Conservation (phyloP, 768 basidiomycete genomes). For the Multifurca ochricompacta region DNA sequence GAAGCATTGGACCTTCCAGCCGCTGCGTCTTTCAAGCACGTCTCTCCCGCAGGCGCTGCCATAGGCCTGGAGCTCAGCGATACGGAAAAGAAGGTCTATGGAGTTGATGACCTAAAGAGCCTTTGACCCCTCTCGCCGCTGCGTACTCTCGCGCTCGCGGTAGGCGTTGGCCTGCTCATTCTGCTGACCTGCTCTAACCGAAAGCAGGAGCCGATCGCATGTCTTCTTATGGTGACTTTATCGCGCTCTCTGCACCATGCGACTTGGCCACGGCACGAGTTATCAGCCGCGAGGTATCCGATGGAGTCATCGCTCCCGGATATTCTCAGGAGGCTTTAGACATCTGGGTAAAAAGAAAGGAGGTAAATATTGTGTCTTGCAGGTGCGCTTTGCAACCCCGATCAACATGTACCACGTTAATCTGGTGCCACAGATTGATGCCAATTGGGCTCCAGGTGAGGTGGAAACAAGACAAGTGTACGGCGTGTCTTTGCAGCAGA, state of each 20-base stretch:
- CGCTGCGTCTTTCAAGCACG: constrained; percentile 99
- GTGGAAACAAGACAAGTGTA: constrained; percentile 94
- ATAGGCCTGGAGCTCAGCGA: constrained; percentile 80
- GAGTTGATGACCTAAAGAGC: constrained; percentile 92
- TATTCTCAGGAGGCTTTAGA: constrained; percentile 85
- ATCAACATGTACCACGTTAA: not conserved
- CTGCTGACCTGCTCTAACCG: not conserved
- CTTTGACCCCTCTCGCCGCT: constrained; percentile 78
- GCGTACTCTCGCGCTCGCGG: constrained; percentile 97
- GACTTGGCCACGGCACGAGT: constrained; percentile 93
- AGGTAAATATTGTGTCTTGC: constrained; percentile 95
- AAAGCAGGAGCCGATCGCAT: constrained; percentile 86
- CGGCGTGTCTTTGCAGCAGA: constrained; percentile 84
- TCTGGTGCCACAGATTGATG: constrained; percentile 62
- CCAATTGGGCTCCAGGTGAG: constrained; percentile 66
- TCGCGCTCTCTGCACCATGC: constrained; percentile 87
- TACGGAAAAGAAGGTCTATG: constrained; percentile 88
- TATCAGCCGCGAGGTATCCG: constrained; percentile 98
- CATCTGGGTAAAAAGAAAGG: constrained; percentile 93
- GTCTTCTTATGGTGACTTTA: constrained; percentile 99
- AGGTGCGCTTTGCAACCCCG: constrained; percentile 41
- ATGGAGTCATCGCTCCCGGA: constrained; percentile 95
- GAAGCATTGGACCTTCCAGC: constrained; percentile 84
- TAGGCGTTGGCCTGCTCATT: constrained; percentile 23
- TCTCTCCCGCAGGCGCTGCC: constrained; percentile 95